Evolutionary conservation across 208 protist genomes (phyloP), one percentile per base, ranked within the genome.

Genomic region (Wallacemonas sp.): DNA sequence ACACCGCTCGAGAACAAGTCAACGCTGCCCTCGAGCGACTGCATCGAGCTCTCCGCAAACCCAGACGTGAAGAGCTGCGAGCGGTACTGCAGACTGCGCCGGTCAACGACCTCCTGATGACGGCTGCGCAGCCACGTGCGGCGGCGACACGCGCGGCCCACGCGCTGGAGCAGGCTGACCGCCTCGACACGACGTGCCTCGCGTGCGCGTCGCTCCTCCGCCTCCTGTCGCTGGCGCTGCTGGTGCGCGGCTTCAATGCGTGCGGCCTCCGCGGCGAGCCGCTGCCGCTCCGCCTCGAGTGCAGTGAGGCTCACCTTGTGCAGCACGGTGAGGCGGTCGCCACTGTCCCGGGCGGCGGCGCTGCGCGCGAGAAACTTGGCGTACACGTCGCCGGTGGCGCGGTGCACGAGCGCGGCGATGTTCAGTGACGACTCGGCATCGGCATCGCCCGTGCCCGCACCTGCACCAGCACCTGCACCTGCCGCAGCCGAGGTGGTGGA

Each of bases 161-260:
- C 70, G 22, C 83, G 81, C 68, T 93, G 87, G 11, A 93, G 62
- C 31, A 86, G 32, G 41, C 75, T 62, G 3, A 76, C 65, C 1
- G 81, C 78, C 39, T 88, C 70, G 55, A 84, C 32, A 33, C 65
- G 41, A 49, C 68, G 71, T 2, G 68, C 72, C 46, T 80, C 72
- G 14, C 71, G 57, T 4, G 52, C 72, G 57, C 72, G 73, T 67
- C 74, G 74, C 32, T 72, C 65, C 67, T 87, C 74, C 36, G 57
- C 66, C 25, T 70, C 70, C n/a, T 69, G 48, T 32, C 72, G 57
- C 52, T 49, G 70, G 46, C 67, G 41, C 4, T 67, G 59, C 36
- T 84, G 74, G 23, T 33, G 32, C 32, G 26, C 26, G 5, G 55
- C 46, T 20, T 72, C 65, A 38, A 66, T 44, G 32, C 65, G 57